These are phyloP conservation scores for Xylariomycetidae sp. DNA, from an alignment of 2,329 filamentous ascomycete species.

Conservation along the genomic window DNA sequence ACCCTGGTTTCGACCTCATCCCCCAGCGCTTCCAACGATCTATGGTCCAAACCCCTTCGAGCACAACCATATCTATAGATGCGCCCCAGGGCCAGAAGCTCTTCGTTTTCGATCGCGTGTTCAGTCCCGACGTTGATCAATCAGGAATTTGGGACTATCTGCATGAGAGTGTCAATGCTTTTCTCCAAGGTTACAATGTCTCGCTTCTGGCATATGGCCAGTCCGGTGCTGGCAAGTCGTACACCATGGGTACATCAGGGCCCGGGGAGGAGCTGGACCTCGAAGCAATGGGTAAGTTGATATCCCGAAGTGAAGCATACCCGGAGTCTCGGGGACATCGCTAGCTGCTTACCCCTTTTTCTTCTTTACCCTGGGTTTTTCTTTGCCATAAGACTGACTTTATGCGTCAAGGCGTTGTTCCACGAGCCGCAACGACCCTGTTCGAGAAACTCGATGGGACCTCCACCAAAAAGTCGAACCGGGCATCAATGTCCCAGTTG, in stretches of 20 bases:
- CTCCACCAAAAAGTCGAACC: constrained; percentile 36
- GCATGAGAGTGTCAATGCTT: constrained; percentile 80
- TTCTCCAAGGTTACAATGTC: constrained; percentile 96
- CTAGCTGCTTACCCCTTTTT: too few relatives aligned
- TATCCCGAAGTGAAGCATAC: background rate
- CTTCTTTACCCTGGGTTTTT: too few relatives aligned
- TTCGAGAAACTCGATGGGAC: constrained; percentile 78
- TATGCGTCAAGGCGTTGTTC: constrained; percentile 72
- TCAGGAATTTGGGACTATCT: constrained; percentile 94
- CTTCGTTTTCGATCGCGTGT: constrained; percentile 95
- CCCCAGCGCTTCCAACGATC: constrained; percentile 91
- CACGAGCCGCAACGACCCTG: constrained; percentile 75
- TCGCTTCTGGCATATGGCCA: constrained; percentile 95
- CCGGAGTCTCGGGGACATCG: too few relatives aligned
- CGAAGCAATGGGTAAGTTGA: constrained; percentile 67
- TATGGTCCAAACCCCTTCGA: constrained; percentile 83
- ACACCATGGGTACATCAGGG: constrained; percentile 96
- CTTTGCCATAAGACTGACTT: too few relatives aligned
- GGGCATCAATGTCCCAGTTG: constrained; percentile 69
- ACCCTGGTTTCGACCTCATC: constrained; percentile 91
- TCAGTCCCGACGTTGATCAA: constrained; percentile 74
- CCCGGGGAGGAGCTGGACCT: constrained; percentile 67
- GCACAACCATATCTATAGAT: constrained; percentile 82
- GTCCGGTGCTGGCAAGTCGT: constrained; percentile 95
- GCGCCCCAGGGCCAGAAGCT: constrained; percentile 88